Evolutionary conservation across 345 rosid species (phyloP), one percentile per base, ranked within the genome.

Genomic region (Gossypium australe): DNA sequence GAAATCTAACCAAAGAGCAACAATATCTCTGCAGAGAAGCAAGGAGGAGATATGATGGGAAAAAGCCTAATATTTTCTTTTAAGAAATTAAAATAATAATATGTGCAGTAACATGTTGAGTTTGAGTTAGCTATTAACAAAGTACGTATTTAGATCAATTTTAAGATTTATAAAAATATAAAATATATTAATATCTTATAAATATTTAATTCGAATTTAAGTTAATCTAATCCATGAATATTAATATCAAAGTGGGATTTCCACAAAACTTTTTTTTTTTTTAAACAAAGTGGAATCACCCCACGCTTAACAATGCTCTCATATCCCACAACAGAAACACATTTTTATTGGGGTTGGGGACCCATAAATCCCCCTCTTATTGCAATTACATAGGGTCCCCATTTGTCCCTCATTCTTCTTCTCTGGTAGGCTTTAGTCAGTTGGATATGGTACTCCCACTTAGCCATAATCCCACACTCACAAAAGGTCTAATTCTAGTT

Each of bases 391-490:
- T 58, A 0, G 55, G 43, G 34, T 22, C 57, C 56, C 41, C n/a
- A 24, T 3, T 18, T 68, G 44, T 34, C 72, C 72, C 67, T 63
- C 67, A 63, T 67, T 45, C n/a, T 67, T 45, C 70, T 11, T 67
- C 70, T 45, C 24, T 45, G 55, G 70, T 44, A 68, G 52, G 70
- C 70, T 65, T 22, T 58, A 8, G 13, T 68, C 13, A 24, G 11
- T 47, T 24, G 71, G 56, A 68, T 49, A 68, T 68, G 14, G 43
- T 25, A 24, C 72, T 68, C 22, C 14, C 44, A 68, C 72, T 68
- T 47, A 3, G 24, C 57, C 13, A 20, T 45, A 16, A 48, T 2
- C 51, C 51, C 60, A 18, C 18, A 57, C 62, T 27, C 62, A 57
- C 7, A 22, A 22, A 58, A 22, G 16, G 60, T 1, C 4, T 18